A percentile compares a stretch with the other conserved stretches of the same genome.
phyloP scores from a whole-genome alignment of 495 filamentous ascomycete species.

The Penicillium silybi region DNA sequence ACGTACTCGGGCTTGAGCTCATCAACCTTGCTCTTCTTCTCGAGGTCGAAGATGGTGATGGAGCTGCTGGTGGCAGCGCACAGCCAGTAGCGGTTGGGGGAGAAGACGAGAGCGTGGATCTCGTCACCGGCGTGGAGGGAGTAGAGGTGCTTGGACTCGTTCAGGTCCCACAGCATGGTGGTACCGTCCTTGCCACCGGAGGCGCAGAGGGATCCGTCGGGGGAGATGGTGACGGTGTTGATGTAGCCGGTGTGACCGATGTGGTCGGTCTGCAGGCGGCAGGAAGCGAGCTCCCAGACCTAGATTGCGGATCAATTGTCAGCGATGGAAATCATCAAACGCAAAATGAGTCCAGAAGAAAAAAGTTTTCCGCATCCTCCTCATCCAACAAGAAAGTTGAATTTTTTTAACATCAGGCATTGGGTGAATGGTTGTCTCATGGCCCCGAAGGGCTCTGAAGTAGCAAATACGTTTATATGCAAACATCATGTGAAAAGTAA shows the following conservation, averaged over 20 bases:
- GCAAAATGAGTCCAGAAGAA: conserved; percentile 7
- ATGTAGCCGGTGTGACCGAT: conserved; percentile 99
- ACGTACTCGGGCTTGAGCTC: conserved; percentile 99
- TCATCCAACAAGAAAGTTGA: conserved; percentile 20
- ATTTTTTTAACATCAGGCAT: conserved; percentile 68
- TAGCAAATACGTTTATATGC: conserved; percentile 99
- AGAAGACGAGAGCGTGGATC: conserved; percentile 99
- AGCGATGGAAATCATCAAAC: conserved; percentile 15
- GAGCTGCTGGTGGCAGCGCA: conserved; percentile 93
- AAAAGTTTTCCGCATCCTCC: conserved; percentile 14
- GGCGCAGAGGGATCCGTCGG: conserved; percentile 98
- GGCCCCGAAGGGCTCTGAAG: conserved; percentile 92
- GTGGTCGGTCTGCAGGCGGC: conserved; percentile 99
- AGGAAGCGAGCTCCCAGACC: conserved; percentile 99
- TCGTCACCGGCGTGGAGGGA: conserved; percentile 98
- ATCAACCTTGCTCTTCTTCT: conserved; percentile 99
- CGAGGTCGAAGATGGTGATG: conserved; percentile 99
- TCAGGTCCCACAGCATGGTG: conserved; percentile 99
- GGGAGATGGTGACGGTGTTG: conserved; percentile 99
- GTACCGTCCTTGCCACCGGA: conserved; percentile 99
- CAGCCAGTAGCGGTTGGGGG: conserved; percentile 99
- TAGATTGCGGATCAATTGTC: conserved; percentile 35
- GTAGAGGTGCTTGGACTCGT: conserved; percentile 99
- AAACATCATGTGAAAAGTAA: conserved; percentile 74
- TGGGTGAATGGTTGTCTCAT: conserved; percentile 96